Base-by-base conservation (phyloP, 805 yeast species). In the Wickerhamiella australiensis region DNA sequence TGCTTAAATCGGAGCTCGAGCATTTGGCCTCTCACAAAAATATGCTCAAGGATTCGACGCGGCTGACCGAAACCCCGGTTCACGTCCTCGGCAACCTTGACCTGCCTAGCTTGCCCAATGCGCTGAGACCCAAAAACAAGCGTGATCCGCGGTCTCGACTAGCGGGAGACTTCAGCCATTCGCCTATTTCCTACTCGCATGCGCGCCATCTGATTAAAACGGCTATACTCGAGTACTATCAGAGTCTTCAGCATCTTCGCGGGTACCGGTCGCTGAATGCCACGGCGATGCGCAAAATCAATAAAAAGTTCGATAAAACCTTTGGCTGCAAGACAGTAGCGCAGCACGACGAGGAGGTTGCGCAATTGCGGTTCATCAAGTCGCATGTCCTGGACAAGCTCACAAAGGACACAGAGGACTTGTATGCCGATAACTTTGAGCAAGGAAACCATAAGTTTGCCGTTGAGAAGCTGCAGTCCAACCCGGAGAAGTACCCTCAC, bases 271-370 rank as follows among this genome's bases (percentile, higher is more conserved):
- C 80, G 44, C 65, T 88, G 57, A 92, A 92, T 65, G 72, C 87
- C 26, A 87, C 95, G 0, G 98, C 94, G 0, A 78, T 88, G 59
- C 75, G 95, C 47, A 92, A 92, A 59, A 79, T 92, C 59, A 72
- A 86, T 52, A 92, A 92, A 61, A 92, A 92, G 63, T 88, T 78
- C 61, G 98, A 92, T 65, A 92, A 92, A 59, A 72, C 80, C 3
- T 42, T 58, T 22, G 72, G 80, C 2, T 61, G 68, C 11, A 68
- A 76, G 8, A 56, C 68, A 1, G 56, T 73, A 3, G 68, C 77
- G 11, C 62, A 67, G 0, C 53, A 61, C 2, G 85, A 78, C 59
- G 72, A 80, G 78, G 70, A 69, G 18, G 73, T 84, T 5, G 78
- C 79, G 53, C 56, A 61, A 2, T 63, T 79, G n/a, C 72, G 78